Conservation (phyloP, 805 yeast genomes). For the Jamesozyma spencerorum region DNA sequence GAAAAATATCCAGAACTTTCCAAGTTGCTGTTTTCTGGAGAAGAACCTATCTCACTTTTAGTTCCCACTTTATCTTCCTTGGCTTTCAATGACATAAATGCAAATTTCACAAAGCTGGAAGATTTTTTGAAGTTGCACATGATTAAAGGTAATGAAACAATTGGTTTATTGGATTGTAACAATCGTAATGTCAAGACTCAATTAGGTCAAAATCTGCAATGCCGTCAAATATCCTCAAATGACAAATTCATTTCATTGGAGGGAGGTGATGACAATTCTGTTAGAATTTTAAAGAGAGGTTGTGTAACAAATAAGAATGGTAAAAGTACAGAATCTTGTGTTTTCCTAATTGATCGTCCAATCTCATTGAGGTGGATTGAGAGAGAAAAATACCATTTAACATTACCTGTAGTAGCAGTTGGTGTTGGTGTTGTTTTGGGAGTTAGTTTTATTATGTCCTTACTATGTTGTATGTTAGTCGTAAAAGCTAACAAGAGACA, state of each 20-base stretch:
- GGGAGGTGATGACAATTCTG: constrained; percentile 48
- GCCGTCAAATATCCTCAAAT: constrained; percentile 35
- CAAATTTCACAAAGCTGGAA: constrained; percentile 35
- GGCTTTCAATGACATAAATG: constrained; percentile 40
- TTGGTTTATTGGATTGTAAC: constrained; percentile 38
- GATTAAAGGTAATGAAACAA: constrained; percentile 48
- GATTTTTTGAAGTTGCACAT: constrained; percentile 60
- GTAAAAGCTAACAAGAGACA: constrained; percentile 2
- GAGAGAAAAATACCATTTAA: constrained; percentile 43
- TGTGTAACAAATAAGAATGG: constrained; percentile 34
- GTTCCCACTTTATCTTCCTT: constrained; percentile 61
- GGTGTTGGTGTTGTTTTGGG: constrained; percentile 62
- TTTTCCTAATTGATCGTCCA: constrained; percentile 59
- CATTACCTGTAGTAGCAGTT: constrained; percentile 58
- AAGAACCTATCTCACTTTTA: constrained; percentile 48
- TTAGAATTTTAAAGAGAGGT: constrained; percentile 52
- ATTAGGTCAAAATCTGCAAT: constrained; percentile 35
- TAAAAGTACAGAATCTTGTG: constrained; percentile 35
- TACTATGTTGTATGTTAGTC: constrained; percentile 11
- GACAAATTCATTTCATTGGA: constrained; percentile 33
- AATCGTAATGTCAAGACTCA: constrained; percentile 31
- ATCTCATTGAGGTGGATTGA: constrained; percentile 57
- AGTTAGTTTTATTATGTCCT: constrained; percentile 28
- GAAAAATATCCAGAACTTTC: constrained; percentile 35
- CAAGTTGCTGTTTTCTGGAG: constrained; percentile 29